Evolutionary conservation across 2,329 filamentous ascomycete genomes (phyloP).

Genomic region (Beauveria sp.): DNA sequence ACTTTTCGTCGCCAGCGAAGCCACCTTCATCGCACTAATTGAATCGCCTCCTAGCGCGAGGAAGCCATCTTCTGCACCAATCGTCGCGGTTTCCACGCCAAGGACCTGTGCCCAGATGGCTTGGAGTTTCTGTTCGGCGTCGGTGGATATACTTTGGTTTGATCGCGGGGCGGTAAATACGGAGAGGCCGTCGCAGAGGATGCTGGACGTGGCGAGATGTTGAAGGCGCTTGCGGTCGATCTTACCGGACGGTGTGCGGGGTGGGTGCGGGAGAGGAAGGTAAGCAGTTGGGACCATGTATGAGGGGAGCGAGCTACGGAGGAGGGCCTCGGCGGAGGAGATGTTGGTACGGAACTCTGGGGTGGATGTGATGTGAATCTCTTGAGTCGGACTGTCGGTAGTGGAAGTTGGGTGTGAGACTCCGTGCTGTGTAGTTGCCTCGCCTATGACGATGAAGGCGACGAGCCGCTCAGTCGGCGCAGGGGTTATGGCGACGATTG

Average conservation of each 20-base stretch:
- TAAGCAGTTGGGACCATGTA: not conserved
- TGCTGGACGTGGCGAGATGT: not conserved
- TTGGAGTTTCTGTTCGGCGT: not conserved
- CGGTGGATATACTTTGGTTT: not conserved
- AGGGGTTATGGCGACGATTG: not conserved
- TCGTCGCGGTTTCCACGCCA: slow-evolving; percentile 9
- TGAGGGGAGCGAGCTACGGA: not conserved
- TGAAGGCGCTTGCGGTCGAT: not conserved
- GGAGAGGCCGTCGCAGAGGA: not conserved
- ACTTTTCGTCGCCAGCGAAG: not conserved
- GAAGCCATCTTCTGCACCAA: not conserved
- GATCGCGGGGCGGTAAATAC: not conserved
- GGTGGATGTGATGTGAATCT: not conserved
- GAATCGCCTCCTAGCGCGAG: slow-evolving; percentile 28
- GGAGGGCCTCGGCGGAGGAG: not conserved
- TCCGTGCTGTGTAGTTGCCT: not conserved
- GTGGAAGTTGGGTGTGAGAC: not conserved
- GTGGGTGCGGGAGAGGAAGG: not conserved
- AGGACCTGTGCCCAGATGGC: not conserved
- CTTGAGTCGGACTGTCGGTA: not conserved
- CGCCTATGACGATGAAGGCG: not conserved
- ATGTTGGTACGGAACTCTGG: not conserved
- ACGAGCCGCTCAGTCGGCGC: not conserved
- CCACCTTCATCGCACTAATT: slow-evolving; percentile 39
- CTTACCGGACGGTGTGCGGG: not conserved